Conservation (phyloP, 345 rosid species). For the Salix purpurea region DNA sequence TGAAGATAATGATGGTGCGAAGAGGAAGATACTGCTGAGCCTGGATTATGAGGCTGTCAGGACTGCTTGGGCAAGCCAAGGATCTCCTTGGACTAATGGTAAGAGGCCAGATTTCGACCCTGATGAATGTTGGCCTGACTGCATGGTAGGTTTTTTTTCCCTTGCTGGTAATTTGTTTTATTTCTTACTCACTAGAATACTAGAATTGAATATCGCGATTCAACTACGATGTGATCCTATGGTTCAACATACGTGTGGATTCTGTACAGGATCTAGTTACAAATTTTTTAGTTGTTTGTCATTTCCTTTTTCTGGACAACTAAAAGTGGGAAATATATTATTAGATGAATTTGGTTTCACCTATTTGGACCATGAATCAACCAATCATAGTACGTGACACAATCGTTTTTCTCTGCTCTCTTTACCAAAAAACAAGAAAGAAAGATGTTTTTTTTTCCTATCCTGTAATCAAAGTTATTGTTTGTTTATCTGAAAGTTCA, state of each 20-base stretch:
- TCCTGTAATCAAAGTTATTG: neutral
- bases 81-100: conserved; percentile 76
- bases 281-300: neutral
- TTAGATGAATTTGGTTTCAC: neutral
- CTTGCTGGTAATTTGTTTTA: neutral
- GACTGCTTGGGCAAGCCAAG: conserved; percentile 61
- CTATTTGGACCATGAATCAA: neutral
- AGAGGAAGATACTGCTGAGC: conserved; percentile 43
- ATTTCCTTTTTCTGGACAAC: neutral
- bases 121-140: conserved; percentile 43
- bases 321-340: neutral
- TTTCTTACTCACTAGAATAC: neutral
- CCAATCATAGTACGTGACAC: no score
- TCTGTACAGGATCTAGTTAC: neutral
- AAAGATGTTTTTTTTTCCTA: no score
- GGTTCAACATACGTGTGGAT: neutral
- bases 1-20: conserved; percentile 16
- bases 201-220: no score
- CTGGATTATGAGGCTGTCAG: conserved; percentile 69
- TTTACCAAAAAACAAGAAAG: no score
- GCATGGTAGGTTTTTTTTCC: conserved; percentile 40
- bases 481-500: no score
- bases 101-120: conserved; percentile 53
- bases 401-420: neutral
- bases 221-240: neutral